These are phyloP conservation scores for Zygotorulaspora mrakii DNA, from an alignment of 1,139 yeast species.

Conservation along the genomic window DNA sequence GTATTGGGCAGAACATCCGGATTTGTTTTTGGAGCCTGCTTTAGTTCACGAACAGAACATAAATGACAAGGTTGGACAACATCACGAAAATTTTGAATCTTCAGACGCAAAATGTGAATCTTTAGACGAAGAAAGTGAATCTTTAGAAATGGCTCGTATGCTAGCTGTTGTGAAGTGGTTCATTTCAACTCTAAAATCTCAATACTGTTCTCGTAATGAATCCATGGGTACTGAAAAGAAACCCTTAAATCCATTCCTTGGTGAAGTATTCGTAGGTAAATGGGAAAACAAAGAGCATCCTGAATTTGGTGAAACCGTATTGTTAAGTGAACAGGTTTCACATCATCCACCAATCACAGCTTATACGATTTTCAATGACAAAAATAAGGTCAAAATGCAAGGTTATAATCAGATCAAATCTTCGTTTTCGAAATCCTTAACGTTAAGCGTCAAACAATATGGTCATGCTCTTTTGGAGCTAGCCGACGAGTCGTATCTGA, in stretches of 20 bases:
- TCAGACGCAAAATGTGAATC: not conserved
- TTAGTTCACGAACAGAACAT: conserved; percentile 41
- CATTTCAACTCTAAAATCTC: conserved; percentile 84
- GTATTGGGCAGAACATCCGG: conserved; percentile 91
- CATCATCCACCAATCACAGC: conserved; percentile 97
- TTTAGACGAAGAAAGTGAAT: conserved; percentile 36
- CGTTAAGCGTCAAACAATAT: conserved; percentile 75
- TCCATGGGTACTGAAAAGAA: conserved; percentile 90
- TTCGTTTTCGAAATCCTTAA: conserved; percentile 60
- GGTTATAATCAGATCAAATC: conserved; percentile 92
- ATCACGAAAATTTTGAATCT: conserved; percentile 23
- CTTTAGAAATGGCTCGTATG: conserved; percentile 45
- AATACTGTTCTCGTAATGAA: conserved; percentile 89
- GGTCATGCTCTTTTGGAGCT: conserved; percentile 82
- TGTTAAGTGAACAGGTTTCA: conserved; percentile 86
- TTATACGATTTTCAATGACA: conserved; percentile 70
- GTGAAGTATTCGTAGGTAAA: conserved; percentile 86
- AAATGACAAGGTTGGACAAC: conserved; percentile 26
- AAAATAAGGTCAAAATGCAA: conserved; percentile 62
- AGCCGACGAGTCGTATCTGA: conserved; percentile 64
- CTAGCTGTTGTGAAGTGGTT: conserved; percentile 87
- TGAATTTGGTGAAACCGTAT: conserved; percentile 63
- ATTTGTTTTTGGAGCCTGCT: conserved; percentile 69
- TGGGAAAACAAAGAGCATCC: conserved; percentile 58
- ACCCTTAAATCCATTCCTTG: conserved; percentile 91